These are phyloP conservation scores for Diversispora epigaea DNA, from an alignment of 192 early-diverging fungal species.

Conservation along the genomic window DNA sequence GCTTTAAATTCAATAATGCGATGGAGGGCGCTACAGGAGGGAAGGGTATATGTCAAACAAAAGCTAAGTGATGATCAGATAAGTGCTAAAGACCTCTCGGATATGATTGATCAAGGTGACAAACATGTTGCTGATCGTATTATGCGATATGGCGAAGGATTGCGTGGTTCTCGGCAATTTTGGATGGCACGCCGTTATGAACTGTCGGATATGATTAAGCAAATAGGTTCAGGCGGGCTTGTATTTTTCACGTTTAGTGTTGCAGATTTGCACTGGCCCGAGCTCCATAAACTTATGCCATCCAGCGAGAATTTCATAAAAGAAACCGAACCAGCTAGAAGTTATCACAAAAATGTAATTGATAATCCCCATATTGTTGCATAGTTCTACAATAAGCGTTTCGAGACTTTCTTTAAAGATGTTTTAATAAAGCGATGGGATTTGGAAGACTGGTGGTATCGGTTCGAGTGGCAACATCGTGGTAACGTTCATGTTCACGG, in stretches of 20 bases:
- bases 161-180: not conserved
- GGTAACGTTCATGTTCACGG: slow-evolving; percentile 2
- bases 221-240: not conserved
- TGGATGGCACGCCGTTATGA: not conserved
- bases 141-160: slow-evolving; percentile 5
- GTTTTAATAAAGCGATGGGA: not conserved
- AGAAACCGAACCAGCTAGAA: not conserved
- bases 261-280: not conserved
- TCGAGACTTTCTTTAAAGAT: not conserved
- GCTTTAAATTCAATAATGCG: slow-evolving; percentile 8
- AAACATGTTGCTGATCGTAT: not conserved
- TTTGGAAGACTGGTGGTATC: slow-evolving; percentile 4
- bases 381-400: not conserved
- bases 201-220: slow-evolving; percentile 10
- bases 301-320: not conserved
- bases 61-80: not conserved
- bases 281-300: not conserved
- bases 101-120: not conserved
- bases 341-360: no score
- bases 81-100: not conserved
- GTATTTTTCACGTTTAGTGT: slow-evolving; percentile 2
- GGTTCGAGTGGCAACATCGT: no score
- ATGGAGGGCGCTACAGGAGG: not conserved
- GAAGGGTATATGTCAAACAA: not conserved
- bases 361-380: not conserved